Evolutionary conservation across 164 flowering plant species (phyloP), one percentile per base, ranked within the genome.

Genomic region (Nymphaea thermarum): DNA sequence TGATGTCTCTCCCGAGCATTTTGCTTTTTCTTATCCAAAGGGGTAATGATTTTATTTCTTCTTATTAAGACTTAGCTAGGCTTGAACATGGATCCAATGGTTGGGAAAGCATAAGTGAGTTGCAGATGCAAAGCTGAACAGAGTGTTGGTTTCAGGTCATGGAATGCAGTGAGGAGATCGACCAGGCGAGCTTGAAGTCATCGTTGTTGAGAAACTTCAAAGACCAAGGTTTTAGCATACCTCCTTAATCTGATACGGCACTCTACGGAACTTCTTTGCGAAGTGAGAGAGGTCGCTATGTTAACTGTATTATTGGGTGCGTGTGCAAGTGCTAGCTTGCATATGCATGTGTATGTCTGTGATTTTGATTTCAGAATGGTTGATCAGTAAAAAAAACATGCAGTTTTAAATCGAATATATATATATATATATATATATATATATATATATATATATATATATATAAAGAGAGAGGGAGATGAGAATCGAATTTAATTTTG

Each of bases 151-250:
- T 71, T 65, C 90, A 89, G 96, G 86, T 77, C 17, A 77, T 16
- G 70, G 84, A 81, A 57, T 44, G 69, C n/a, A 83, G 79, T 66
- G 78, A 75, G 69, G 80, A 77, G 43, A 73, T 74, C 66, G 81
- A 76, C 80, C 70, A 84, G 76, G 73, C 85, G 42, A 82, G 79
- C 65, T 62, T 89, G 82, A 89, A 84, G 79, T 69, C 81, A 41
- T 82, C 86, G 92, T 47, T 88, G 59, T 76, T 80, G 59, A 84
- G 82, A 6, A 84, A 91, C 53, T 80, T 91, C 67, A 62, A 82
- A 14, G 82, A 83, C 76, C 92, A 87, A 67, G 91, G 92, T 64
- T 89, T 89, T 51, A 8, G 14, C 57, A 4, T 51, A 51, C 57
- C 14, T 51, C 57, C 57, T 2, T 15, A 51, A 15, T 4, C 14